These are phyloP conservation scores for Dendrostoma leiphaemia DNA, from an alignment of 2,329 filamentous ascomycete genomes.

Conservation along the genomic window DNA sequence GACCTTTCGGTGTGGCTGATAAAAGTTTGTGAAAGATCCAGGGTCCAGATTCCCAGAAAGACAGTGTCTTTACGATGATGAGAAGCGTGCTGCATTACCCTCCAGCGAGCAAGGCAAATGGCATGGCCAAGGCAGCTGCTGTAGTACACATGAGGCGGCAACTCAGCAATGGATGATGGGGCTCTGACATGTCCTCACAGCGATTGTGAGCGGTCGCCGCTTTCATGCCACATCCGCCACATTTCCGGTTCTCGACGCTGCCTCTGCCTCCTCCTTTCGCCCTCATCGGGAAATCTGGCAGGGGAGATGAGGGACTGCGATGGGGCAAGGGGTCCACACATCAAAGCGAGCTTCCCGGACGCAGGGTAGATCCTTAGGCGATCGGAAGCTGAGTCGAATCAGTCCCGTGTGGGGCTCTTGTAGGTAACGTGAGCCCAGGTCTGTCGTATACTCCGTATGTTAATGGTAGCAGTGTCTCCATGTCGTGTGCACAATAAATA, in stretches of 20 bases:
- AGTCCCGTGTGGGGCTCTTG: not conserved
- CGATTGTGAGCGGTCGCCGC: not conserved
- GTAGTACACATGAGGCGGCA: not conserved
- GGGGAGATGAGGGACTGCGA: slow-evolving; percentile 17
- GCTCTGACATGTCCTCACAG: not conserved
- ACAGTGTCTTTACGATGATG: no score
- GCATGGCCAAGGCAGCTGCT: not conserved
- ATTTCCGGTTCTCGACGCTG: slow-evolving; percentile 9
- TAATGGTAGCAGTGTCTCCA: not conserved
- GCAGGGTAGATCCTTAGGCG: slow-evolving; percentile 17
- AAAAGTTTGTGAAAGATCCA: no score
- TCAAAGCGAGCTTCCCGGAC: slow-evolving; percentile 8
- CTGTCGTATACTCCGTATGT: not conserved
- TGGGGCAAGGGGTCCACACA: slow-evolving; percentile 12
- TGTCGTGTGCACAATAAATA: not conserved
- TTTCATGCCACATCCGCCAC: slow-evolving; percentile 1
- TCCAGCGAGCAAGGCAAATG: no score
- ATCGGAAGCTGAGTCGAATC: slow-evolving; percentile 7
- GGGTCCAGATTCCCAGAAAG: no score
- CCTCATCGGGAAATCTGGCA: slow-evolving; percentile 9
- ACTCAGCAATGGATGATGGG: not conserved
- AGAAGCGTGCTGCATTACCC: no score
- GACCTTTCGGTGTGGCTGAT: no score
- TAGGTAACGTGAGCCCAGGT: not conserved
- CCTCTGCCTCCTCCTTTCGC: slow-evolving; percentile 10